Evolutionary conservation across 768 basidiomycete genomes (phyloP).

Genomic region (Sistotremastrum suecicum): DNA sequence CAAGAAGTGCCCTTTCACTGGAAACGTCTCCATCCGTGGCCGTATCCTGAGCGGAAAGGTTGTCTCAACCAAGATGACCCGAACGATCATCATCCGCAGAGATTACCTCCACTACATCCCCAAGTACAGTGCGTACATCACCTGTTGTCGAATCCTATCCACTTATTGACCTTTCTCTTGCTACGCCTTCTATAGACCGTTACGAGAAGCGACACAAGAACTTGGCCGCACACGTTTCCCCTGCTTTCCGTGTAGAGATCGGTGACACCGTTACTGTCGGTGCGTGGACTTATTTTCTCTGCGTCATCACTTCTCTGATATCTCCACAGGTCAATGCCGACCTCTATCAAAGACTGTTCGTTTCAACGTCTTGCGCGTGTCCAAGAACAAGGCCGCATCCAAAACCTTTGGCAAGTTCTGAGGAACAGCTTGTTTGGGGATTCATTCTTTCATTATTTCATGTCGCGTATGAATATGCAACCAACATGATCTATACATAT

Average conservation of each 20-base stretch:
- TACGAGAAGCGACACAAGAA: conserved; percentile 99
- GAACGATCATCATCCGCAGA: conserved; percentile 91
- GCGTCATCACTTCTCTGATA: conserved; percentile 1
- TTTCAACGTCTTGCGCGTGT: conserved; percentile 96
- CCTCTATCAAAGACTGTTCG: conserved; percentile 98
- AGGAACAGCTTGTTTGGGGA: conserved; percentile 8
- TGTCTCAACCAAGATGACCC: conserved; percentile 98
- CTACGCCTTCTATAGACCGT: conserved; percentile 47
- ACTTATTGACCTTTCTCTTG: conserved; percentile 4
- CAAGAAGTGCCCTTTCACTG: conserved; percentile 99
- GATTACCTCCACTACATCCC: conserved; percentile 95
- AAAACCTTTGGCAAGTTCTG: conserved; percentile 96
- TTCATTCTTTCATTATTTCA: background rate
- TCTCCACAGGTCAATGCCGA: conserved; percentile 78
- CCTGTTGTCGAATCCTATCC: background rate
- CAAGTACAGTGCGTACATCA: conserved; percentile 74
- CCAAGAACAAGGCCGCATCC: conserved; percentile 79
- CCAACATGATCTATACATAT: background rate
- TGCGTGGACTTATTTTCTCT: conserved; percentile 24
- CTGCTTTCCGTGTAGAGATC: conserved; percentile 94
- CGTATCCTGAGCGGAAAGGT: conserved; percentile 98
- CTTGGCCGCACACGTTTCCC: conserved; percentile 91
- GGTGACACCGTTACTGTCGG: conserved; percentile 95
- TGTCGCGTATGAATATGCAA: background rate
- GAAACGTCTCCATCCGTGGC: conserved; percentile 93